These are phyloP conservation scores for Yarrowia keelungensis DNA, from an alignment of 805 yeast genomes.

Conservation along the genomic window DNA sequence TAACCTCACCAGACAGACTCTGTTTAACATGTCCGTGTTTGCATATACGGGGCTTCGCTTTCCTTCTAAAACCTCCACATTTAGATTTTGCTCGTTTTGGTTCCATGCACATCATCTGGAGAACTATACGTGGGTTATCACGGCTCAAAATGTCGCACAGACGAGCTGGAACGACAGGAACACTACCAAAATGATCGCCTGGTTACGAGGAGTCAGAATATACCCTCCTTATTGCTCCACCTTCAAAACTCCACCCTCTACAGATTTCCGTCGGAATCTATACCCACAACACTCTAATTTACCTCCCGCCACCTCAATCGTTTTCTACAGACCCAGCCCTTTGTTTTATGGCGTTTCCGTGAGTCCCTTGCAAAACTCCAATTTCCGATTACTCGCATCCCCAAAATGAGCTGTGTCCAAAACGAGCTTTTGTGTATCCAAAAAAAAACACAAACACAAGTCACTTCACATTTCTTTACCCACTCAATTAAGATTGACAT, in stretches of 20 bases:
- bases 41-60: constrained; percentile 5
- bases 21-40: not conserved
- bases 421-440: not conserved
- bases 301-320: constrained; percentile 4
- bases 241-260: not conserved
- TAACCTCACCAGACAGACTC: not conserved
- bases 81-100: not conserved
- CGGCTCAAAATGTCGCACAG: too few species aligned
- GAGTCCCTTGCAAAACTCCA: not conserved
- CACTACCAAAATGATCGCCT: not conserved
- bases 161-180: too few species aligned
- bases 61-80: not conserved
- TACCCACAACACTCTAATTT: not conserved
- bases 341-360: too few species aligned
- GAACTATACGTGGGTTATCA: not conserved
- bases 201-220: not conserved
- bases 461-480: too few species aligned
- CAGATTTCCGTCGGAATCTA: not conserved
- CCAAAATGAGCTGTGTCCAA: not conserved
- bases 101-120: not conserved
- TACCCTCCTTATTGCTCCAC: not conserved
- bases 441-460: not conserved
- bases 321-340: too few species aligned
- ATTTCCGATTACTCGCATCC: not conserved
- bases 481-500: constrained; percentile 1